Base-by-base conservation (phyloP, 2,329 filamentous ascomycete species). In the Pseudocercospora pini-densiflorae region DNA sequence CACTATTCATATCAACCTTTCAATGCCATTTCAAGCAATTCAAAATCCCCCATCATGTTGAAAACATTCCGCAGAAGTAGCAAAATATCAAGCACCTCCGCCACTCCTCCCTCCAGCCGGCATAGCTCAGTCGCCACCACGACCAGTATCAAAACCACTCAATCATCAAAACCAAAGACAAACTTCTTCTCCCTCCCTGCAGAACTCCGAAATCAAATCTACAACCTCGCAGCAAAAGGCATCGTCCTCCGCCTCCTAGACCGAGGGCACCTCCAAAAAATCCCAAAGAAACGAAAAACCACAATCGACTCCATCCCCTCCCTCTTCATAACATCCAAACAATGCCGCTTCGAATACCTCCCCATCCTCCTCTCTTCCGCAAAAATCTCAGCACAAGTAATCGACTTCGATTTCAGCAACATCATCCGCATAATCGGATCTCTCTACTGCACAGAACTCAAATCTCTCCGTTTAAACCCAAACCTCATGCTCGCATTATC, bases 141-240 rank as follows among this genome's bases (percentile, higher is more conserved):
- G 14, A 19, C 1, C 54, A 58, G 54, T 55, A 53, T 21, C 59
- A n/a, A 21, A 53, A 57, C 6, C 29, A 58, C n/a, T 23, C 21
- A 16, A 12, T 47, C 62, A 61, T 31, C 58, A 59, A 61, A 10
- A 53, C 27, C 16, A 27, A 58, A 14, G 29, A 68, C 70, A 24
- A 69, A 65, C 16, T 76, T 77, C 69, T 74, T 75, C 65, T 68
- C 71, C 57, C 67, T 77, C 1, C 76, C 76, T 1, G 66, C 74
- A 5, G 75, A 77, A 57, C 60, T 77, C 1, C 71, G 75, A n/a
- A 77, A 75, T 36, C 57, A 68, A 0, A 72, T 77, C 51, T 77
- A 76, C 64, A 65, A 68, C 3, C 65, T 70, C 33, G 66, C 70
- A 23, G 71, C 70, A 23, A 24, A 33, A 16, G 57, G 65, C 23